Evolutionary conservation across 2,329 filamentous ascomycete species (phyloP).

Genomic region (Colletotrichum costaricense): DNA sequence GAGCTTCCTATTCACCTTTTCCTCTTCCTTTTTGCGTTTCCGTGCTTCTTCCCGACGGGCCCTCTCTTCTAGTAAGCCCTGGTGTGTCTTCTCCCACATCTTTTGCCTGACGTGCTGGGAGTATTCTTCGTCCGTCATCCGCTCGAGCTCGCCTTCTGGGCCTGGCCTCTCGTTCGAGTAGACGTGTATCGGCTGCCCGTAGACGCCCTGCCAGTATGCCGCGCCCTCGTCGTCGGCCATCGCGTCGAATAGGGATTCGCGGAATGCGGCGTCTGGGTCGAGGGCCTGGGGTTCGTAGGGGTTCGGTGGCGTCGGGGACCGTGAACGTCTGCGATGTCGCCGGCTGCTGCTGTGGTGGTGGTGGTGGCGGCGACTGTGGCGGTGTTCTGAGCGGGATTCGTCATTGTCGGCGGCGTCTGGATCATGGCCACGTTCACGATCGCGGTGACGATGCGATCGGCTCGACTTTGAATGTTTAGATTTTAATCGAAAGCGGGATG

Average conservation of each 20-base stretch:
- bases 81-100: constrained; percentile 97
- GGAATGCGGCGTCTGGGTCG: constrained; percentile 82
- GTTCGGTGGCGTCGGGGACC: constrained; percentile 59
- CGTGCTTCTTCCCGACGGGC: constrained; percentile 68
- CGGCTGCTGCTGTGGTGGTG: constrained; percentile 40
- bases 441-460: constrained; percentile 37
- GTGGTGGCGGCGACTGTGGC: constrained; percentile 44
- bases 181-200: constrained; percentile 91
- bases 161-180: constrained; percentile 67
- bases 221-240: constrained; percentile 97
- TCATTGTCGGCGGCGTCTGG: constrained; percentile 35
- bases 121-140: constrained; percentile 95
- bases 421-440: constrained; percentile 38
- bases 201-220: constrained; percentile 95
- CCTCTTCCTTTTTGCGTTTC: constrained; percentile 62
- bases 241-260: constrained; percentile 94
- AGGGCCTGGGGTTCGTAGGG: constrained; percentile 60
- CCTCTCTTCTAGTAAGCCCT: constrained; percentile 83
- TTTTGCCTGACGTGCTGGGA: constrained; percentile 83
- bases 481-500: constrained; percentile 56
- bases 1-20: constrained; percentile 54
- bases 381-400: constrained; percentile 37
- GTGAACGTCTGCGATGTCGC: constrained; percentile 46
- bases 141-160: constrained; percentile 72
- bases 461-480: constrained; percentile 45